These are phyloP conservation scores for Blepharisma stoltei DNA, from an alignment of 73 alveolate species.

Conservation along the genomic window DNA sequence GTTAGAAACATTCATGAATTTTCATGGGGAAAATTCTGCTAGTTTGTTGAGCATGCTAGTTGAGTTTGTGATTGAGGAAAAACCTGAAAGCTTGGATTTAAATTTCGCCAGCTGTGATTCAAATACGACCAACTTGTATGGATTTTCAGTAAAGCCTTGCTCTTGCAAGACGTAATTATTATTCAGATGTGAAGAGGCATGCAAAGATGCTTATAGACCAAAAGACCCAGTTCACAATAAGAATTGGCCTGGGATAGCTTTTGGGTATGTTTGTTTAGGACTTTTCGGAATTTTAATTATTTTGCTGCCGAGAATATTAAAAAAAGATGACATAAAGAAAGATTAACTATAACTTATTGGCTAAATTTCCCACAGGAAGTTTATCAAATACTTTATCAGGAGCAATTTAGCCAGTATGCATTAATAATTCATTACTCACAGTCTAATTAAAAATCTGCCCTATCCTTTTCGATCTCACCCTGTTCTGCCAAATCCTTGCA, in stretches of 20 bases:
- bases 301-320: background rate
- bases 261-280: constrained; percentile 20
- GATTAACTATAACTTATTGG: too few species aligned
- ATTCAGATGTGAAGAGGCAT: background rate
- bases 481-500: too few species aligned
- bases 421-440: too few species aligned
- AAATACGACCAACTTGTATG: background rate
- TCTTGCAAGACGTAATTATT: background rate
- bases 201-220: background rate
- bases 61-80: background rate
- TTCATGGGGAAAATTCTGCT: constrained; percentile 24
- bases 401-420: too few species aligned
- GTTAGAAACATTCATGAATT: background rate
- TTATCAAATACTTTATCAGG: too few species aligned
- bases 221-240: background rate
- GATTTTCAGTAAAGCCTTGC: constrained; percentile 11
- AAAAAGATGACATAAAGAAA: too few species aligned
- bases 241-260: background rate
- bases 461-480: too few species aligned
- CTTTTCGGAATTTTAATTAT: background rate
- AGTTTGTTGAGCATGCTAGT: background rate
- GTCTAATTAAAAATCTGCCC: too few species aligned
- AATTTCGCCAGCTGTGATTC: background rate
- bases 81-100: constrained; percentile 3
- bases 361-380: too few species aligned